Percentiles rank a stretch among this genome's conserved stretches.
phyloP scores from a whole-genome alignment of 768 basidiomycete species.

The Exsudoporus frostii region DNA sequence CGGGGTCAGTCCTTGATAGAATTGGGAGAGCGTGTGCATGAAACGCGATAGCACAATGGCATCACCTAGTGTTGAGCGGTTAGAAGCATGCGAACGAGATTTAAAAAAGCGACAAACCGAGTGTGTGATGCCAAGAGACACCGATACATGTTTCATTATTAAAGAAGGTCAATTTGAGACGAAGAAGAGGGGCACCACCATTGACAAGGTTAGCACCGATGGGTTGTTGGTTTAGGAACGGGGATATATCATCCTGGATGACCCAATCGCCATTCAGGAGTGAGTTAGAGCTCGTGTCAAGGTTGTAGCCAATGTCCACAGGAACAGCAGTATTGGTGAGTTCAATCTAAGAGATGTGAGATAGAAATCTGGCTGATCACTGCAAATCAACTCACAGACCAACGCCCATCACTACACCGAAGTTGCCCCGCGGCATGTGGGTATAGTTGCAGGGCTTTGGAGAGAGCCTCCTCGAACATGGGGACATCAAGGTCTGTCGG shows the following conservation, averaged over 20 bases:
- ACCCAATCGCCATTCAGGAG: constrained; percentile 26
- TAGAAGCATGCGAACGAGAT: neutral
- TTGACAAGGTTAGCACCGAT: constrained; percentile 15
- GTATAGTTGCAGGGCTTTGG: constrained; percentile 20
- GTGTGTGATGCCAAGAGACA: constrained; percentile 35
- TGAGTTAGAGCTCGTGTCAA: constrained; percentile 2
- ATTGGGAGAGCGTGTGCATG: constrained; percentile 28
- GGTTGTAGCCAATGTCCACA: constrained; percentile 14
- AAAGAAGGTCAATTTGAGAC: constrained; percentile 28
- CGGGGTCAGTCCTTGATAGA: constrained; percentile 24
- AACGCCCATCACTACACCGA: constrained; percentile 6
- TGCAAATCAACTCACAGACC: constrained; percentile 18
- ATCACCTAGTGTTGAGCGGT: constrained; percentile 24
- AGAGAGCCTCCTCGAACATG: constrained; percentile 25
- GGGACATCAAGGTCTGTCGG: constrained; percentile 11
- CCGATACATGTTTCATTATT: constrained; percentile 27
- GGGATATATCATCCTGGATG: constrained; percentile 22
- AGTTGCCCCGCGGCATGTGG: constrained; percentile 27
- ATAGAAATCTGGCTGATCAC: neutral
- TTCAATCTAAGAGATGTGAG: constrained; percentile 19
- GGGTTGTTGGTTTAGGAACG: constrained; percentile 16
- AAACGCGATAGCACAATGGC: constrained; percentile 26
- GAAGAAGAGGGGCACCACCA: constrained; percentile 19
- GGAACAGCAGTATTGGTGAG: constrained; percentile 18
- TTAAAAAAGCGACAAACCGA: constrained; percentile 20